Evolutionary conservation across 108 stramenopile species (phyloP).

Genomic region (Pseudonitzschia multiseries): DNA sequence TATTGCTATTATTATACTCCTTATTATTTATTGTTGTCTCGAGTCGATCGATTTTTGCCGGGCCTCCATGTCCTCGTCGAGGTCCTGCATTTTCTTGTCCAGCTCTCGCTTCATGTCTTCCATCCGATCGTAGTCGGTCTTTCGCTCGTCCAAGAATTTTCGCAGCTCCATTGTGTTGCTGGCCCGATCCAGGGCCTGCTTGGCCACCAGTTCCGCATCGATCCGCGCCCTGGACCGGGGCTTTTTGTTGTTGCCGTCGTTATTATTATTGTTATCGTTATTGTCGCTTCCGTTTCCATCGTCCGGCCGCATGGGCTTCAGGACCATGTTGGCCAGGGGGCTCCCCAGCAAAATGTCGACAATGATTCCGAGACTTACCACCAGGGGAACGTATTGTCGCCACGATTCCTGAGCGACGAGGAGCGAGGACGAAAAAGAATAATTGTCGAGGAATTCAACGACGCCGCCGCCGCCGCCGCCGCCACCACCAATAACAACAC

Average conservation of each 20-base stretch:
- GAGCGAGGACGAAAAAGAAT: too few relatives aligned
- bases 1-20: not conserved
- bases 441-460: too few relatives aligned
- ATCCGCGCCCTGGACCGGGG: conserved; percentile 63
- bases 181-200: conserved; percentile 68
- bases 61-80: conserved; percentile 38
- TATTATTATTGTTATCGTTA: conserved; percentile 4
- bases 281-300: conserved; percentile 31
- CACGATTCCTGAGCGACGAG: too few relatives aligned
- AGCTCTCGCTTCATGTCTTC: conserved; percentile 63
- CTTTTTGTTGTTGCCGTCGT: conserved; percentile 22
- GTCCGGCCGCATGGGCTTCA: conserved; percentile 44
- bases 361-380: conserved; percentile 58
- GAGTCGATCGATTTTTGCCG: conserved; percentile 1
- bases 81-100: conserved; percentile 55
- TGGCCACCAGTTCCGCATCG: conserved; percentile 62
- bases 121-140: conserved; percentile 64
- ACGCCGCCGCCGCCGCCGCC: too few relatives aligned
- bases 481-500: too few relatives aligned
- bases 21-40: not conserved
- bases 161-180: conserved; percentile 56
- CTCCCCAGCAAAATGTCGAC: conserved; percentile 81
- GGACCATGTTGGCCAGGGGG: conserved; percentile 63
- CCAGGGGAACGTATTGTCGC: conserved; percentile 85
- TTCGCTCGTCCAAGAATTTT: conserved; percentile 62